Base-by-base conservation (phyloP, 108 stramenopile species). In the Cyclotella distinguenda region DNA sequence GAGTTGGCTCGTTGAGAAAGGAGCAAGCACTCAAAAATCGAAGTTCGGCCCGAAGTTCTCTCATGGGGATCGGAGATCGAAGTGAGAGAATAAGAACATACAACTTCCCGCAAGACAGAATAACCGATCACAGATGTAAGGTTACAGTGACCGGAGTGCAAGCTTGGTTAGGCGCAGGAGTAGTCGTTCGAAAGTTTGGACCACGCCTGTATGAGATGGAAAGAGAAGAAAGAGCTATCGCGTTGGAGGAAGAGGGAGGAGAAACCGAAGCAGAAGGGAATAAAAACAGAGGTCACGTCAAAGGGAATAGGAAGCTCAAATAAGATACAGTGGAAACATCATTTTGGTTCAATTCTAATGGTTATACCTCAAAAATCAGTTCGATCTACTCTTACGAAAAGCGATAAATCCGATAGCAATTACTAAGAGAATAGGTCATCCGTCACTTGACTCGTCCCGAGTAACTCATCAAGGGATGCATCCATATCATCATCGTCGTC, bases 71-170 rank as follows among this genome's bases (percentile, higher is more conserved):
- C 16, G 98, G 97, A 18, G 97, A 96, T 69, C 83, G 98, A 6
- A 89, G 91, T 50, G 97, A 98, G 75, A 79, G 97, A 18, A 95
- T 99, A 52, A 83, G 99, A 6, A 99, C 99, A 7, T 99, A 99
- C 78, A 99, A 99, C 65, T 97, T 82, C 68, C 84, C 97, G 4
- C 97, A 98, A 69, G 97, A 99, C 82, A 82, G 97, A 21, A 82
- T 97, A n/a, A 95, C 96, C 18, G 98, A 99, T 64, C 98, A 98
- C 76, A 85, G 98, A 16, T 90, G 87, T 63, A 88, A 90, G 59
- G 71, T 81, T 30, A 80, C 89, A 0, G 80, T 82, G 5, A 76
- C 84, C 54, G 91, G 91, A 4, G 85, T 93, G 43, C 48, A 60
- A 35, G 70, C 67, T 31, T 67, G 89, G 36, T 55, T 93, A 30